Evolutionary conservation across 2,329 filamentous ascomycete genomes (phyloP), one percentile per base, ranked within the genome.

Genomic region (Colletotrichum cereale): DNA sequence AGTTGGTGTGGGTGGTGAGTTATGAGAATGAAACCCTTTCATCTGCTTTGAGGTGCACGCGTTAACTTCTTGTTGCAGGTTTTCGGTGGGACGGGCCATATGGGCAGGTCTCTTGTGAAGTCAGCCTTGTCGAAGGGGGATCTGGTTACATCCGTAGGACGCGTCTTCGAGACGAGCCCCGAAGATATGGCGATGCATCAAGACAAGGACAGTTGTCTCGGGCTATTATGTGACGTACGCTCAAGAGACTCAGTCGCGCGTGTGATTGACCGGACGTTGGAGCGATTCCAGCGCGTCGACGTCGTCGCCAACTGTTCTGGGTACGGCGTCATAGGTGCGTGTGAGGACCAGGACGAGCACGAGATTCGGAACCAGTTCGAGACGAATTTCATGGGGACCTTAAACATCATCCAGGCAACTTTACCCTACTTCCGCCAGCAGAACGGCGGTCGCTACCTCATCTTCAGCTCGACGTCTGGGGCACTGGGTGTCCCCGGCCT

Each of bases 61-160:
- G 42, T 42, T 47, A 42, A 53, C 40, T 26, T 44, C 12, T 47
- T 24, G 62, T 70, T 55, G 38, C 16, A 95, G 94, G 86, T 98
- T 66, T 99, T 98, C 82, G 96, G 96, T 60, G 95, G 94, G 60
- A 98, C 95, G n/a, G 96, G 96, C 67, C 96, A 99, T 78, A 97
- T 98, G 87, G 96, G 96, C 71, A 92, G 94, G 63, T 97, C 93
- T 10, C 89, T 98, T 26, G 93, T 96, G 71, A 96, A 96, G 77
- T 90, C 89, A 66, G 94, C 93, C 21, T 87, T 98, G 29, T 86
- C 89, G 21, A 92, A 94, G 76, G 92, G 92, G 75, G 96, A 99
- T 79, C 87, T 91, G 62, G 96, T 98, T 68, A 91, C 92, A 3
- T 94, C 94, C 8, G 95, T 98, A 12, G 96, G 96, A 11, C 91